phyloP scores from a whole-genome alignment of 306 rosid species.

The Pterocarpus santalinus region DNA sequence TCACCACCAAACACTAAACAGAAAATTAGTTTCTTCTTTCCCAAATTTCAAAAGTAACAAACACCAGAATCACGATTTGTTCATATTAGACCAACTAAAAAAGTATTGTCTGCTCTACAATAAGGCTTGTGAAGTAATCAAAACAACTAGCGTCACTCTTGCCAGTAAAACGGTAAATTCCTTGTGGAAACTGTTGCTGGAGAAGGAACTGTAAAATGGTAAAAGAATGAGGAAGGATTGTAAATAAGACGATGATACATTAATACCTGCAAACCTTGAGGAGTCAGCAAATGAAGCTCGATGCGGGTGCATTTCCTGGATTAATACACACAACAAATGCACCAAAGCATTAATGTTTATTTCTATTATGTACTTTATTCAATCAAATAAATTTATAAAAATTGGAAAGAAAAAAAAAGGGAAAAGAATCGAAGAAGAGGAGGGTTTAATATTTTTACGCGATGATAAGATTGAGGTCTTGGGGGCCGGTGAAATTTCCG shows the following conservation, averaged over 20 bases:
- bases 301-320: conserved; percentile 97
- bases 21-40: background rate
- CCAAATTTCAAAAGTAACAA: background rate
- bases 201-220: background rate
- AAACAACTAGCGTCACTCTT: background rate
- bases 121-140: background rate
- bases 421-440: background rate
- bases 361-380: background rate
- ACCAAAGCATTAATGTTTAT: background rate
- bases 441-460: conserved; percentile 57
- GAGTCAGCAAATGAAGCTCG: conserved; percentile 88
- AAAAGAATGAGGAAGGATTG: background rate
- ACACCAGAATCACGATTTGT: background rate
- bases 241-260: too few species aligned
- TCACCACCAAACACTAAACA: background rate
- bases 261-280: conserved; percentile 91
- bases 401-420: background rate
- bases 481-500: conserved; percentile 95
- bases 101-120: too few species aligned
- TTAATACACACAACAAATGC: background rate
- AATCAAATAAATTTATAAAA: conserved; percentile 1
- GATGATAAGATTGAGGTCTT: conserved; percentile 92
- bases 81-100: too few species aligned
- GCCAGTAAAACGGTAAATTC: too few species aligned
- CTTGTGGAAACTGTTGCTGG: background rate